A percentile compares a stretch with the other conserved stretches of the same genome.
Evolutionary conservation across 2,329 filamentous ascomycete genomes (phyloP).

Genomic region (Tolypocladium amazonense): DNA sequence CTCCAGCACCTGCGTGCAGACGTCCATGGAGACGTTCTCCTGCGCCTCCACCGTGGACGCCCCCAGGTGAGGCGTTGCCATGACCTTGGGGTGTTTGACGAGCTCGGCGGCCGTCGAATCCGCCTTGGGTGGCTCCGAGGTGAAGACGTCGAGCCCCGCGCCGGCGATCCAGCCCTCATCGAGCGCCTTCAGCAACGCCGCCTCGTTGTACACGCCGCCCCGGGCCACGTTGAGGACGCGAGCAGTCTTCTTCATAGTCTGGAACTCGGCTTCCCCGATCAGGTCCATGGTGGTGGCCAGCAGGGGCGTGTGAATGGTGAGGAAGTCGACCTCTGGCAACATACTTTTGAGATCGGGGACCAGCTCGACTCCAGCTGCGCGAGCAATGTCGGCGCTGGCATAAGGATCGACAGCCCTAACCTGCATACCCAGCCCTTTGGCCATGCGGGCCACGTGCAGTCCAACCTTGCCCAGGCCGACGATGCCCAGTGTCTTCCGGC

Average conservation of each 20-base stretch:
- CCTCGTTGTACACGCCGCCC: slow-evolving; percentile 72
- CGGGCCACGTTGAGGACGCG: slow-evolving; percentile 70
- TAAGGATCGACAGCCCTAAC: slow-evolving; percentile 69
- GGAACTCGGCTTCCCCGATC: slow-evolving; percentile 55
- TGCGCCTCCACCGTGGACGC: slow-evolving; percentile 75
- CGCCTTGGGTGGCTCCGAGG: slow-evolving; percentile 53
- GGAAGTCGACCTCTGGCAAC: slow-evolving; percentile 58
- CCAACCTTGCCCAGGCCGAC: slow-evolving; percentile 78
- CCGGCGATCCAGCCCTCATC: slow-evolving; percentile 63
- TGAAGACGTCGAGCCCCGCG: slow-evolving; percentile 73
- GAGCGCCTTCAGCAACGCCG: slow-evolving; percentile 58
- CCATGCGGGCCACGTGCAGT: slow-evolving; percentile 69
- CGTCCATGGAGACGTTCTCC: slow-evolving; percentile 74
- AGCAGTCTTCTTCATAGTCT: slow-evolving; percentile 61
- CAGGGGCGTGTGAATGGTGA: slow-evolving; percentile 74
- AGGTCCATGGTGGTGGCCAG: slow-evolving; percentile 68
- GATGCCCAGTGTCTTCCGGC: slow-evolving; percentile 65
- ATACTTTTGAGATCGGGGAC: slow-evolving; percentile 46
- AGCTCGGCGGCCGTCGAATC: slow-evolving; percentile 50
- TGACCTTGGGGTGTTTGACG: slow-evolving; percentile 58
- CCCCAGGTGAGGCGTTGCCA: slow-evolving; percentile 70
- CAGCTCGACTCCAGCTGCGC: slow-evolving; percentile 54
- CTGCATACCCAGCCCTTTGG: slow-evolving; percentile 66
- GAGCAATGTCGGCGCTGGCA: slow-evolving; percentile 61
- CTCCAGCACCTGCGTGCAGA: slow-evolving; percentile 68